A percentile compares a stretch with the other conserved stretches of the same genome.
Evolutionary conservation across 1,139 yeast species (phyloP).

Genomic region (Entelexis paramagnoliae): DNA sequence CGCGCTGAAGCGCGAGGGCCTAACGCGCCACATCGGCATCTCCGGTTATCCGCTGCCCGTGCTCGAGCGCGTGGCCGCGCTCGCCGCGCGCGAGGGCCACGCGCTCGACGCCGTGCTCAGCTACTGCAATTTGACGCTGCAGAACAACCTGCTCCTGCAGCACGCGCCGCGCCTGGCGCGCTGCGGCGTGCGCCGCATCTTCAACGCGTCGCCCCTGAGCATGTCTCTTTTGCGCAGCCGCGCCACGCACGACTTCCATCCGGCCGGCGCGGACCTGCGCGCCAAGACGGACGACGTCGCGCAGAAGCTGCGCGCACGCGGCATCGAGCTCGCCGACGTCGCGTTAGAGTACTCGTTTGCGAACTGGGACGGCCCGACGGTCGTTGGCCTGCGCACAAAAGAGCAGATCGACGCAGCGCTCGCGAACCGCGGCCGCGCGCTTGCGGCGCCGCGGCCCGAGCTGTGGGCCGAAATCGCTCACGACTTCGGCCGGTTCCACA

Average conservation of each 20-base stretch:
- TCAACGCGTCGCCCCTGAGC: slow-evolving; percentile 77
- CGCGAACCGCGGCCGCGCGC: slow-evolving; percentile 35
- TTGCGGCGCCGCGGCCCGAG: slow-evolving; percentile 5
- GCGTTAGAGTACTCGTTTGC: slow-evolving; percentile 67
- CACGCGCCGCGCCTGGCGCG: slow-evolving; percentile 41
- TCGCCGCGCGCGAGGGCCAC: slow-evolving; percentile 34
- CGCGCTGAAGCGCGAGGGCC: slow-evolving; percentile 52
- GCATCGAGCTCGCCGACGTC: slow-evolving; percentile 63
- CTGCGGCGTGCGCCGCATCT: slow-evolving; percentile 46
- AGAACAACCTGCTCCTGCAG: slow-evolving; percentile 49
- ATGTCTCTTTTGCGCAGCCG: slow-evolving; percentile 73
- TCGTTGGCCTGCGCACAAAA: slow-evolving; percentile 59
- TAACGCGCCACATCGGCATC: slow-evolving; percentile 57
- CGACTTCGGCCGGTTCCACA: slow-evolving; percentile 18
- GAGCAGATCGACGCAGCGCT: slow-evolving; percentile 46
- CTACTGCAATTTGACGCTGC: slow-evolving; percentile 75
- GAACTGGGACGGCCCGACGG: slow-evolving; percentile 55
- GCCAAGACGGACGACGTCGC: slow-evolving; percentile 48
- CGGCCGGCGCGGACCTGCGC: slow-evolving; percentile 53
- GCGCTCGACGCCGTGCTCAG: slow-evolving; percentile 64
- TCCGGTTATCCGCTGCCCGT: slow-evolving; percentile 81
- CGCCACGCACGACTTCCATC: slow-evolving; percentile 67
- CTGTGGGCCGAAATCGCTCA: slow-evolving; percentile 13
- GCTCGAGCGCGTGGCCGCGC: slow-evolving; percentile 29
- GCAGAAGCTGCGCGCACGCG: slow-evolving; percentile 33